These are phyloP conservation scores for Monilinia vaccinii-corymbosi DNA, from an alignment of 2,329 filamentous ascomycete genomes.

Conservation along the genomic window DNA sequence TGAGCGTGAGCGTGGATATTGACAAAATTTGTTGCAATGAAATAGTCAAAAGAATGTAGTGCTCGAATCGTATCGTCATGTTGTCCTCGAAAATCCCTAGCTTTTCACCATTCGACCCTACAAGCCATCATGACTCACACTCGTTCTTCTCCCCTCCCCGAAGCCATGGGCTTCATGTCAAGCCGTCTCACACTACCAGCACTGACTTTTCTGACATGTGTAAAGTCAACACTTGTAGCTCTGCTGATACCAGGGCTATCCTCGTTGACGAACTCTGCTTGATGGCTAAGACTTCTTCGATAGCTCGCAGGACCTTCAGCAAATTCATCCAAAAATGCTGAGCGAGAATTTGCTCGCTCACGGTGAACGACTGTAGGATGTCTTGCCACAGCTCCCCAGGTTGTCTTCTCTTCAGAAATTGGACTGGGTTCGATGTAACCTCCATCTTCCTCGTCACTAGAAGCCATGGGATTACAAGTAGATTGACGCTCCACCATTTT, in stretches of 20 bases:
- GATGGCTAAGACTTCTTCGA: conserved; percentile 15
- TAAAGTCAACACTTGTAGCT: conserved; percentile 58
- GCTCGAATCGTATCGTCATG: conserved; percentile 23
- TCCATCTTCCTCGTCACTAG: conserved; percentile 50
- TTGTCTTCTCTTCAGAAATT: conserved; percentile 21
- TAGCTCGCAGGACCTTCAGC: conserved; percentile 12
- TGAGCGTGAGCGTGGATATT: conserved; percentile 26
- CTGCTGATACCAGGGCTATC: conserved; percentile 39
- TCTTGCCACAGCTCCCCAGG: conserved; percentile 31
- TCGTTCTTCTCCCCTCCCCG: conserved; percentile 39
- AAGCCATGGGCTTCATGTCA: conserved; percentile 51
- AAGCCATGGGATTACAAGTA: conserved; percentile 39
- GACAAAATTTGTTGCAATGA: conserved; percentile 14
- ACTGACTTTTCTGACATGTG: conserved; percentile 63
- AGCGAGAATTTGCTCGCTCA: conserved; percentile 45
- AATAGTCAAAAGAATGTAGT: conserved; percentile 27
- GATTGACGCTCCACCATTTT: conserved; percentile 33
- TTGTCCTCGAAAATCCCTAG: conserved; percentile 11
- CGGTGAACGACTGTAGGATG: conserved; percentile 58
- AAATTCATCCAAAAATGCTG: conserved; percentile 38
- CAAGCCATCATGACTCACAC: conserved; percentile 16
- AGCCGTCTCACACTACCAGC: conserved; percentile 69
- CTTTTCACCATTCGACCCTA: background rate
- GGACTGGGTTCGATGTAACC: conserved; percentile 29
- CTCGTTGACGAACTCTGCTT: conserved; percentile 14